These are phyloP conservation scores for Ogataea sp. DNA, from an alignment of 805 yeast species.

Conservation along the genomic window DNA sequence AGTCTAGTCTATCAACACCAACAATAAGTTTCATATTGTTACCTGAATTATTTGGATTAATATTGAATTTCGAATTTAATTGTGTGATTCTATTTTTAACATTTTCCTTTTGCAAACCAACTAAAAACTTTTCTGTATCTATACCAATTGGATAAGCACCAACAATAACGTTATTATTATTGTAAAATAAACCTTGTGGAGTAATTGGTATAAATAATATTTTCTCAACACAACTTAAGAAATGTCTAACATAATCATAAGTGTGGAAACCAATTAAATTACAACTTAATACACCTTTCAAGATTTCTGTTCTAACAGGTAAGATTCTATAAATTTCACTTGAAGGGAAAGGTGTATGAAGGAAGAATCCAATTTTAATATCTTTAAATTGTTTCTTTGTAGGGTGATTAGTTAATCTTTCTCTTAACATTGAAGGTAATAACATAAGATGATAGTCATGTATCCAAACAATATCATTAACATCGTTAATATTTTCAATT, in stretches of 20 bases:
- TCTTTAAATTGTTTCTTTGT: conserved; percentile 33
- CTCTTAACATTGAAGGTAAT: conserved; percentile 79
- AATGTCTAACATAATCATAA: conserved; percentile 97
- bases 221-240: conserved; percentile 80
- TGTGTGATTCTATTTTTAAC: conserved; percentile 62
- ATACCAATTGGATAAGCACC: conserved; percentile 99
- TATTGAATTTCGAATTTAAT: conserved; percentile 53
- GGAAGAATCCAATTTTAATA: conserved; percentile 82
- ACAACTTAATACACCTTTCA: conserved; percentile 87
- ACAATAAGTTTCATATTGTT: conserved; percentile 80
- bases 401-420: conserved; percentile 43
- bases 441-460: conserved; percentile 97
- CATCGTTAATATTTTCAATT: conserved; percentile 61
- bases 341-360: conserved; percentile 98
- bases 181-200: conserved; percentile 83
- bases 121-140: conserved; percentile 79
- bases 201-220: conserved; percentile 74
- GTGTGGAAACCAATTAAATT: conserved; percentile 97
- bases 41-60: too few species aligned
- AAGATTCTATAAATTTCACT: conserved; percentile 91
- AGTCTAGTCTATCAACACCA: conserved; percentile 94
- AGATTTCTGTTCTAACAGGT: conserved; percentile 90
- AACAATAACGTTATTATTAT: conserved; percentile 69
- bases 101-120: conserved; percentile 55
- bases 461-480: conserved; percentile 90